Evolutionary conservation across 345 rosid species (phyloP), one percentile per base, ranked within the genome.

Genomic region (Corymbia maculata): DNA sequence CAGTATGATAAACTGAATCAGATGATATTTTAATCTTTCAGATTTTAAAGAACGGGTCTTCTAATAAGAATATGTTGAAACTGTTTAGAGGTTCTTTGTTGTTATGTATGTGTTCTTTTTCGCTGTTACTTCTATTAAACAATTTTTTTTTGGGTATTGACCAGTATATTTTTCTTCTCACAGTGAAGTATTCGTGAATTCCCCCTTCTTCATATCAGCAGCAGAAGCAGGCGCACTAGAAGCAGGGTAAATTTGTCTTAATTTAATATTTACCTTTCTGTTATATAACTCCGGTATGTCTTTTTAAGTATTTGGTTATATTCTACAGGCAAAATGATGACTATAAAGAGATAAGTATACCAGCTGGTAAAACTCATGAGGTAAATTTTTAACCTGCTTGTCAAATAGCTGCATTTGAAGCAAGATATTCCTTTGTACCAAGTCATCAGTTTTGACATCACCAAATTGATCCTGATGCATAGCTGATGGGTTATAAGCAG

Each of bases 171-270:
- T 87, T 24, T 55, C 90, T 87, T 90, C n/a, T 88, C 51, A 52
- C 94, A 97, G 99, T 89, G 98, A 92, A 92, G 99, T 97, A 86
- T 96, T 97, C 89, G 97, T 93, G 87, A 95, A 97, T 91, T 90
- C 99, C 86, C 99, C 99, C 50, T 97, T 96, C 96, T 95, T 97
- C 92, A 95, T 97, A 90, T 94, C 98, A 86, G 98, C 99, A 80
- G 97, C 93, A 89, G 94, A 92, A 87, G 97, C 97, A 79, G 98
- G 98, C 86, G 91, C 92, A 59, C 84, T 93, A 49, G 95, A 95
- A 82, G 90, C 92, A 87, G 91, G 96, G 99, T 96, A 90, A 91
- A 36, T 51, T 89, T 16, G 7, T 51, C 14, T 14, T 49, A 11
- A 45, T 87, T 49, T 79, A 6, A 13, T 52, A 21, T 9, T 47